Conservation (phyloP, 768 basidiomycete species). For the Rubroboletus pulcherrimus region DNA sequence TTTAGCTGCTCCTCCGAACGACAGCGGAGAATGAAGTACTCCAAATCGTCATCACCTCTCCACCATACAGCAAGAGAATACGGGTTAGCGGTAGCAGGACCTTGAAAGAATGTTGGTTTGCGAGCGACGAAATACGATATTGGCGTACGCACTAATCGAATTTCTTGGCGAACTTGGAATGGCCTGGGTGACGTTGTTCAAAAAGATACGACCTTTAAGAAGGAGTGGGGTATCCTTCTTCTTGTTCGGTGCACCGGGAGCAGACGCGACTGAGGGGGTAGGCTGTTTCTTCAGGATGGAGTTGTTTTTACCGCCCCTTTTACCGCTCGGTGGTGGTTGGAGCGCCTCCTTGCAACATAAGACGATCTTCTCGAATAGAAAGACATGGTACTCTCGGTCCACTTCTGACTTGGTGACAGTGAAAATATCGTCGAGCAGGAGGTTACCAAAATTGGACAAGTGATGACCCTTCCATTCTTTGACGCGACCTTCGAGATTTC, state of each 20-base stretch:
- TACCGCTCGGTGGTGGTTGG: constrained; percentile 52
- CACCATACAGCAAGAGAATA: constrained; percentile 90
- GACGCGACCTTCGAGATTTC: constrained; percentile 79
- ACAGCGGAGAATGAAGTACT: constrained; percentile 93
- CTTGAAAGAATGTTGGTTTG: constrained; percentile 27
- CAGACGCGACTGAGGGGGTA: constrained; percentile 44
- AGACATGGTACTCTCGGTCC: constrained; percentile 97
- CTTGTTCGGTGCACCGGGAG: constrained; percentile 52
- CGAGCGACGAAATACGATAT: constrained; percentile 1
- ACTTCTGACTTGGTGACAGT: constrained; percentile 94
- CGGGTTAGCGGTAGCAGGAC: constrained; percentile 48
- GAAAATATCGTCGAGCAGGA: constrained; percentile 93
- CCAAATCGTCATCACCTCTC: constrained; percentile 90
- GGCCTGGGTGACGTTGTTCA: constrained; percentile 91
- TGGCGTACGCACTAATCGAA: constrained; percentile 52
- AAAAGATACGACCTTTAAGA: constrained; percentile 93
- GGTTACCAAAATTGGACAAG: constrained; percentile 88
- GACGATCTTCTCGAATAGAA: constrained; percentile 98
- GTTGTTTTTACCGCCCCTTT: constrained; percentile 78
- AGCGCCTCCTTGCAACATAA: constrained; percentile 95
- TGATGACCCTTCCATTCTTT: constrained; percentile 99
- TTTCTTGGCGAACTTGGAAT: constrained; percentile 55
- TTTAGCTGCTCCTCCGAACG: constrained; percentile 87
- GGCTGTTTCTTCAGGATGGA: constrained; percentile 85
- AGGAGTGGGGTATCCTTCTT: constrained; percentile 79